Evolutionary conservation across 495 filamentous ascomycete species (phyloP), one percentile per base, ranked within the genome.

Genomic region (Baudoinia panamericana): DNA sequence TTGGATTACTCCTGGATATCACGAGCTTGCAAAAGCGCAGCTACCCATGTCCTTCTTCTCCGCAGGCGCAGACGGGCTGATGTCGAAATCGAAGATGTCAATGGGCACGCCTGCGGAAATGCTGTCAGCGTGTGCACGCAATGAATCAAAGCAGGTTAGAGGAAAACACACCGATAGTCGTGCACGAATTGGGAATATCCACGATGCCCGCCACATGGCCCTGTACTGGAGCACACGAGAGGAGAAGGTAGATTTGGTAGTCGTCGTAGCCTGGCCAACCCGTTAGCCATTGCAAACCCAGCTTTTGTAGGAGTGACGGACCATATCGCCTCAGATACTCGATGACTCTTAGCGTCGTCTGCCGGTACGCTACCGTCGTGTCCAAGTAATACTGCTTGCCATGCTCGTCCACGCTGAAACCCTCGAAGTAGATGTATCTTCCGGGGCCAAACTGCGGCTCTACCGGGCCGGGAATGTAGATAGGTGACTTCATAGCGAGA

Each of bases 21-120:
- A 45, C 10, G 32, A 53, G 41, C 63, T 79, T 43, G 78, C 72
- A 58, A 80, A 82, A 15, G 83, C 84, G 58, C 84, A 93, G 29
- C 53, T 62, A 0, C 83, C 84, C 73, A 90, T 78, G 53, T 92
- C 82, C 46, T 66, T 52, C 62, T 69, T 71, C 56, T 75, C 67
- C 18, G 67, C 73, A 10, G 69, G 66, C 2, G 72, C 72, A 24
- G 70, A 65, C 0, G 86, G 84, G 38, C 75, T 72, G 46, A 94
- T 86, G 58, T 94, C 86, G 57, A 96, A 92, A 55, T 90, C 84
- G 51, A 94, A 94, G 37, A 96, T 94, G 65, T 96, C 87, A 68
- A 92, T 85, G 10, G 87, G 87, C 27, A 96, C 59, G 0, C 85
- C 83, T 39, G n/a, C n/a, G n/a, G n/a, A n/a, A 95, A 63, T 3